Evolutionary conservation across 352 stramenopile species (phyloP), one percentile per base, ranked within the genome.

Genomic region (Plasmopara viticola): DNA sequence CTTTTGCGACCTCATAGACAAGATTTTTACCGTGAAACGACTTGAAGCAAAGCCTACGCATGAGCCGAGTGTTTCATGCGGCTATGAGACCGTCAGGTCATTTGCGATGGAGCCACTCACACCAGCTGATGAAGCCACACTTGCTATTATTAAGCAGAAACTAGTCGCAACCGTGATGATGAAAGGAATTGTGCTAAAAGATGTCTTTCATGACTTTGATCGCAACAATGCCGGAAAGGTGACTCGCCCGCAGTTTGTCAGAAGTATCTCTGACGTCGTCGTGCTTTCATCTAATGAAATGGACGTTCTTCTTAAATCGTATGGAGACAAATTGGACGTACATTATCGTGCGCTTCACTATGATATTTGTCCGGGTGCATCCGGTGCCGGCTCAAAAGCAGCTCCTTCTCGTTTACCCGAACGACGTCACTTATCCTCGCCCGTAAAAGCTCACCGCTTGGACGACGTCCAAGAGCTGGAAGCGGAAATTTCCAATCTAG

Each of bases 161-260:
- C 59, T 93, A 1, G 50, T 78, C 0, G 58, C 70, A 9, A 78
- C 83, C 0, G 73, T 89, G n/a, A 74, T 77, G 53, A 82, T 70
- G 60, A 90, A 89, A 48, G 83, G 83, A 8, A 74, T 94, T 40
- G 78, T 94, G n/a, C 56, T 94, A 7, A 94, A 94, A 51, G 81
- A 92, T 43, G 81, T 94, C 0, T 94, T 94, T 49, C 83, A 82
- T 40, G 83, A 94, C 53, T 94, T 94, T 18, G 81, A 94, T 47
- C 70, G 76, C 41, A 91, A 72, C 62, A 90, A 94, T 45, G 78
- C 79, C 9, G 83, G 83, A 25, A 89, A 89, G 50, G 83, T 94
- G 29, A 91, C 81, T 6, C 85, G 84, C 42, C 38, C 81, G 8
- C 80, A 90, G 62, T 94, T 94, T 44, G 63, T 87, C 2, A 67